These are phyloP conservation scores for Kickxella alabastrina DNA, from an alignment of 192 early-diverging fungal species.

Conservation along the genomic window DNA sequence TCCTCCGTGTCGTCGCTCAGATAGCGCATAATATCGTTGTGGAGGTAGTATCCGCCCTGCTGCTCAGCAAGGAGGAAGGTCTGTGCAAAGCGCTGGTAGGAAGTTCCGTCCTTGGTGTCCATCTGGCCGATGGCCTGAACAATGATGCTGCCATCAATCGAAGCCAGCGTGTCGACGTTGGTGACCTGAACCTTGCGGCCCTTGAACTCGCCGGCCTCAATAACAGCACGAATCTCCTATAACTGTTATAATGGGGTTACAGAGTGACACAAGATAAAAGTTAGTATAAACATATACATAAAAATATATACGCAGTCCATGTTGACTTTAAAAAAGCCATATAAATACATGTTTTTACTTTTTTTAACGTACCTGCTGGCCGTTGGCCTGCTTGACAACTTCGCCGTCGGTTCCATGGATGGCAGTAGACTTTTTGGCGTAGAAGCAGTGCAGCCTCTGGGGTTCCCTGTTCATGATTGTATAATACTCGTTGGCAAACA, in stretches of 20 bases:
- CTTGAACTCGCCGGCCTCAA: constrained; percentile 71
- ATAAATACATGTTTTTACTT: no score
- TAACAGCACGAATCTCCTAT: constrained; percentile 79
- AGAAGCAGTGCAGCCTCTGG: constrained; percentile 76
- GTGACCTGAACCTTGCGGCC: constrained; percentile 84
- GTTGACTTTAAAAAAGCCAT: no score
- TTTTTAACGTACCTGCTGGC: constrained; percentile 59
- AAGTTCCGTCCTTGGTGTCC: constrained; percentile 69
- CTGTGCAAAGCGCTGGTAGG: constrained; percentile 84
- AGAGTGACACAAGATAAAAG: neutral
- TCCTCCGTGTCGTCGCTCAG: constrained; percentile 83
- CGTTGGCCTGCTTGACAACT: constrained; percentile 57
- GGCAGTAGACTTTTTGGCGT: constrained; percentile 78
- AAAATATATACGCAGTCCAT: no score
- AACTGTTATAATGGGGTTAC: neutral
- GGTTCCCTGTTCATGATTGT: constrained; percentile 86
- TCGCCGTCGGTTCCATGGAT: constrained; percentile 84
- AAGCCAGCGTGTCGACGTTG: constrained; percentile 80
- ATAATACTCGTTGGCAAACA: constrained; percentile 95
- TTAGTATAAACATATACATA: neutral
- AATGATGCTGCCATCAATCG: constrained; percentile 72
- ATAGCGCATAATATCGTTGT: constrained; percentile 93
- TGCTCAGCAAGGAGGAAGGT: constrained; percentile 90
- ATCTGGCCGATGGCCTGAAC: constrained; percentile 91
- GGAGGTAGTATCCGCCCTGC: constrained; percentile 85